phyloP scores from a whole-genome alignment of 1,139 yeast species.

The Pneumocystis wakefieldiae region DNA sequence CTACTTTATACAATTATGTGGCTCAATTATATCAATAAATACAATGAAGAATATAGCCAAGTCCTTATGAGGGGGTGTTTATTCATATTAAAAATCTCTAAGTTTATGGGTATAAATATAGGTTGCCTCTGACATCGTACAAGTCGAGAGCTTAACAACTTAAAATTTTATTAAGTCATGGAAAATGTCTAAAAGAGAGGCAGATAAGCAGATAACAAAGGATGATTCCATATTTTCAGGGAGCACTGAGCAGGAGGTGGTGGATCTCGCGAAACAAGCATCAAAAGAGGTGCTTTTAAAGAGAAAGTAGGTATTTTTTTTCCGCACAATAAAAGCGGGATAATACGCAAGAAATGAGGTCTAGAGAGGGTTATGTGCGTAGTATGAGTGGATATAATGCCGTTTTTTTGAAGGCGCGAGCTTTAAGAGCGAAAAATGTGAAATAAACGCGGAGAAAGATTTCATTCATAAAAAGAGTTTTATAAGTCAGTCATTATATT shows the following conservation, averaged over 20 bases:
- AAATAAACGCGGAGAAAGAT: background rate
- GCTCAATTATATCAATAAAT: too few relatives aligned
- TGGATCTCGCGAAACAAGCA: slow-evolving; percentile 10
- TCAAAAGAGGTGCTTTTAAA: slow-evolving; percentile 11
- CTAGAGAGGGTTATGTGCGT: background rate
- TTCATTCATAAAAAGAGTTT: background rate
- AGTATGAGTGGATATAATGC: background rate
- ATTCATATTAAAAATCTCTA: too few relatives aligned
- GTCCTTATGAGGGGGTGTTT: too few relatives aligned
- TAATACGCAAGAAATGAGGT: background rate
- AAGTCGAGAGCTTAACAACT: background rate
- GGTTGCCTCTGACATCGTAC: too few relatives aligned
- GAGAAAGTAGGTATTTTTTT: slow-evolving; percentile 7
- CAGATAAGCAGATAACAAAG: slow-evolving; percentile 12
- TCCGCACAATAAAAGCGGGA: background rate
- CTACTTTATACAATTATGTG: too few relatives aligned
- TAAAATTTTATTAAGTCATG: background rate
- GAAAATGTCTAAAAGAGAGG: slow-evolving; percentile 13
- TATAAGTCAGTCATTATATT: background rate
- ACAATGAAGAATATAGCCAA: too few relatives aligned
- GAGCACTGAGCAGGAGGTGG: slow-evolving; percentile 10
- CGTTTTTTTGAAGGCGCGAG: background rate
- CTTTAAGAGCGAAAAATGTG: background rate
- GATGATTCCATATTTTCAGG: background rate
- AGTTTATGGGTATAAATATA: too few relatives aligned